These are phyloP conservation scores for Rhazya stricta DNA, from an alignment of 257 asterid genomes.

Conservation along the genomic window DNA sequence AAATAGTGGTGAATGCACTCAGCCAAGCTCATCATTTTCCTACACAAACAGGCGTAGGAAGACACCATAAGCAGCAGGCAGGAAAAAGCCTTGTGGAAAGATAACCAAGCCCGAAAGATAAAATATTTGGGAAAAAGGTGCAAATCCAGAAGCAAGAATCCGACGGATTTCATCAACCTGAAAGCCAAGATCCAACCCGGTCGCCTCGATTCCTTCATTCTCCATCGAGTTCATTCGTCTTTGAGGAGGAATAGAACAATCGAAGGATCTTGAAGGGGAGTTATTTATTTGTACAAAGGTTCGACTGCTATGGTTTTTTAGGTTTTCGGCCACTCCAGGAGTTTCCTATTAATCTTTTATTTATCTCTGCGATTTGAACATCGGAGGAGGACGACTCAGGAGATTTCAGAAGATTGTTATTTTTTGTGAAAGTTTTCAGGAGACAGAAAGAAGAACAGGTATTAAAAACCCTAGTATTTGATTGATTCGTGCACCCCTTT, in stretches of 20 bases:
- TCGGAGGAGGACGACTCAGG: conserved; percentile 12
- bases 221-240: neutral
- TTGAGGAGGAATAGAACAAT: conserved; percentile 10
- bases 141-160: conserved; percentile 4
- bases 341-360: neutral
- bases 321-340: neutral
- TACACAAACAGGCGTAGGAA: neutral
- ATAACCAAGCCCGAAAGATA: neutral
- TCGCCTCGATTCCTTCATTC: neutral
- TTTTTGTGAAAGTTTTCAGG: neutral
- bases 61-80: conserved; percentile 8
- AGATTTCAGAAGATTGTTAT: neutral
- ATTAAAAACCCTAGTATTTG: conserved; percentile 23
- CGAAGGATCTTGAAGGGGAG: conserved; percentile 9
- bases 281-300: conserved; percentile 4
- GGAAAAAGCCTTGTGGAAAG: conserved; percentile 9
- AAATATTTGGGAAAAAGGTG: neutral
- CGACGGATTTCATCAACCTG: conserved; percentile 1
- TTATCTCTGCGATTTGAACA: conserved; percentile 10
- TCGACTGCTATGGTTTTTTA: neutral
- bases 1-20: conserved; percentile 42
- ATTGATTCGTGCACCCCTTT: conserved; percentile 20
- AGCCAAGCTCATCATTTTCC: conserved; percentile 20
- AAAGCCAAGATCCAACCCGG: conserved; percentile 13
- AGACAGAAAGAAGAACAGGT: conserved; percentile 23